Evolutionary conservation across 1,284 basidiomycete genomes (phyloP), one percentile per base, ranked within the genome.

Genomic region (Paramarasmius palmivorus): DNA sequence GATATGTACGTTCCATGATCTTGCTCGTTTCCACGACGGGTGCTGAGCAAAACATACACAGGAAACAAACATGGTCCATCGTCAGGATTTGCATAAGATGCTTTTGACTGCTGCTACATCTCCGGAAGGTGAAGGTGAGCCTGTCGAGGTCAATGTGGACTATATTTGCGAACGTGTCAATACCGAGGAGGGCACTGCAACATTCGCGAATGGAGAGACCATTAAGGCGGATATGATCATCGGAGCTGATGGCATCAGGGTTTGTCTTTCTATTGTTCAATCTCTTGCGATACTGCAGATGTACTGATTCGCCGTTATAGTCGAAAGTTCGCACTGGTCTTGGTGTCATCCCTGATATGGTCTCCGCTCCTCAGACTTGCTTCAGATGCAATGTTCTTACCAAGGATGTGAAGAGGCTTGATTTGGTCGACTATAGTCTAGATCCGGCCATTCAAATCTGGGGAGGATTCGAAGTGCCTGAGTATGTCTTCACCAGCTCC

Each of bases 201-300:
- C 63, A 1, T 66, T 71, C 55, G 53, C 59, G 32, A 63, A 65
- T 25, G 72, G 71, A 15, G 61, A 61, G 50, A 59, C 62, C 3
- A 51, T 70, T 39, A 57, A 60, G 7, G 68, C 66, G 32, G 71
- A 74, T 60, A 50, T 75, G 14, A 67, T 74, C 42, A 57, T 75
- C n/a, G 73, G 71, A 20, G 70, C 71, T 12, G 73, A 74, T 52
- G 73, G 73, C 39, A 68, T 75, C 42, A 70, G 60, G 51, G 63
- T 65, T 49, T 8, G 60, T 55, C 52, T 25, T 8, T 9, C 14
- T 1, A n/a, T 19, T 47, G 3, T 23, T 49, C 39, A 26, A 29
- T 8, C 15, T 26, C 3, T n/a, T 17, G 20, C 9, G 22, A 50
- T 4, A 19, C 40, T 20, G 26, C 35, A 41, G 46, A 9, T 9